A percentile compares a stretch with the other conserved stretches of the same genome.
phyloP scores from a whole-genome alignment of 2,329 filamentous ascomycete species.

The Fusarium solani-melongenae region DNA sequence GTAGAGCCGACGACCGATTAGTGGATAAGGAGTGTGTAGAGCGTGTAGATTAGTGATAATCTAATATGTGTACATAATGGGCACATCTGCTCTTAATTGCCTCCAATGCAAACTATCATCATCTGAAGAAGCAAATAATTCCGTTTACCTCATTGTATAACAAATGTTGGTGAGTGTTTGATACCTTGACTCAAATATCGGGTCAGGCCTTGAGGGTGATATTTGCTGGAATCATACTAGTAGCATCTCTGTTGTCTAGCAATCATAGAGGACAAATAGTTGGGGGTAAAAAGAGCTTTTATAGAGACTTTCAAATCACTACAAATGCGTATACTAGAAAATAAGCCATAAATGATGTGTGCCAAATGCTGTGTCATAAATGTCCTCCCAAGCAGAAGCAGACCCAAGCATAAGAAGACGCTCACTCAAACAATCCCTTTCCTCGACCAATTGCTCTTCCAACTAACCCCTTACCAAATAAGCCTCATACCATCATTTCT shows the following conservation, averaged over 20 bases:
- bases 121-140: background rate
- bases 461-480: background rate
- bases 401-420: background rate
- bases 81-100: background rate
- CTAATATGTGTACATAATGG: background rate
- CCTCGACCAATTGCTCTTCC: background rate
- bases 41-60: background rate
- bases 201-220: too few species aligned
- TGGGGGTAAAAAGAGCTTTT: background rate
- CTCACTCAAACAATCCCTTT: background rate
- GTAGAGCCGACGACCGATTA: background rate
- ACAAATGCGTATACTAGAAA: background rate
- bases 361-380: background rate
- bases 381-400: background rate
- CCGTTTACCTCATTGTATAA: background rate
- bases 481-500: background rate
- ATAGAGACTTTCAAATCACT: background rate
- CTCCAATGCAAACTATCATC: background rate
- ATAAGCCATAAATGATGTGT: background rate
- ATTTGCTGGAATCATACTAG: too few species aligned
- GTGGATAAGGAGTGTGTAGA: background rate
- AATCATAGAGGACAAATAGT: background rate
- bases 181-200: too few species aligned
- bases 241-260: too few species aligned
- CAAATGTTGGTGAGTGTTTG: too few species aligned